Evolutionary conservation across 768 basidiomycete genomes (phyloP), one percentile per base, ranked within the genome.

Genomic region (Clitopilus hobsonii): DNA sequence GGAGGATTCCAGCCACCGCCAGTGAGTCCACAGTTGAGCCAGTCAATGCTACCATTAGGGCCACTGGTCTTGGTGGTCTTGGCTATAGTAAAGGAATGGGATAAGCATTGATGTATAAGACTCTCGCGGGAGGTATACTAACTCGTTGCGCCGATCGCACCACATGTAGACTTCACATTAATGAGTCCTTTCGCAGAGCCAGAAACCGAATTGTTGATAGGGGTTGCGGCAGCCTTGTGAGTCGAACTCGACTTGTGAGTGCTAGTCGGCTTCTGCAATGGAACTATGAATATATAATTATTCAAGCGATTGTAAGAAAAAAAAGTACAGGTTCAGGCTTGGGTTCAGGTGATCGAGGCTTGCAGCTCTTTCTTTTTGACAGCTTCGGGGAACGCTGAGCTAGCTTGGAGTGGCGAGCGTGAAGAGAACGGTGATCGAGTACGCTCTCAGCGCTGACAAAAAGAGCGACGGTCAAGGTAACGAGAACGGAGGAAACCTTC

Each of bases 11-110:
- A 94, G 26, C 87, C 88, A 28, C 65, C 64, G 27, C 60, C 64
- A 41, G 78, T 72, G 53, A 94, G 67, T 38, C 89, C 91, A 63
- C 91, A 94, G 71, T 89, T 91, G 60, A 93, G 67, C 81, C 85
- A 93, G 53, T 82, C 74, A 49, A 89, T 83, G 63, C 75, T 67
- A n/a, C 88, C 87, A 63, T 89, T 89, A 16, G 87, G 87, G 16
- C 89, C 89, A 36, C 71, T 69, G 23, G 73, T 69, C 6, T 67
- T 61, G 3, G 80, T 84, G 57, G 77, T 70, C 36, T 80, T 55
- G 61, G 61, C 86, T 88, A 62, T 41, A 52, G 52, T 7, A 52
- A 54, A 10, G 18, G 22, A 14, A 20, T 22, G 45, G 28, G 3
- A 55, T 25, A 25, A 57, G 8, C n/a, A n/a, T n/a, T n/a, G n/a